A percentile compares a stretch with the other conserved stretches of the same genome.
Conservation (phyloP, 1,284 basidiomycete species). For the Stygiomarasmius scandens region DNA sequence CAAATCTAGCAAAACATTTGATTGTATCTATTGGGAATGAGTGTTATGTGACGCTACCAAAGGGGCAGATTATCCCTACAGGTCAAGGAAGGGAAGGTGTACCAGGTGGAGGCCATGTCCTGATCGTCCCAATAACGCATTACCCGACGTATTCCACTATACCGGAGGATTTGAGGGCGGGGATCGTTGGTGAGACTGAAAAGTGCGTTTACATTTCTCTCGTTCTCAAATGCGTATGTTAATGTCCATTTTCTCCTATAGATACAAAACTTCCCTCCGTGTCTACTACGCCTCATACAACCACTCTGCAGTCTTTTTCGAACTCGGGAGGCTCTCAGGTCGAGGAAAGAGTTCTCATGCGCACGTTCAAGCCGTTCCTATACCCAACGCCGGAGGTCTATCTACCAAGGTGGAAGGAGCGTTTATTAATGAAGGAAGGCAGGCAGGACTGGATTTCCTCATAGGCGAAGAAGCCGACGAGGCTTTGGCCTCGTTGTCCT, state of each 20-base stretch:
- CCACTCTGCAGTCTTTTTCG: conserved; percentile 77
- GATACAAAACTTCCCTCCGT: conserved; percentile 79
- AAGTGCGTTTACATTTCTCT: conserved; percentile 40
- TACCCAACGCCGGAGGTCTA: conserved; percentile 61
- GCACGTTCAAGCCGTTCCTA: conserved; percentile 85
- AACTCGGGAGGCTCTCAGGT: conserved; percentile 81
- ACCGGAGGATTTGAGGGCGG: conserved; percentile 72
- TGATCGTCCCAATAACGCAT: conserved; percentile 83
- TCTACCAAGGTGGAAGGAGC: conserved; percentile 62
- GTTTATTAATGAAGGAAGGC: conserved; percentile 70
- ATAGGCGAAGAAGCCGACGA: conserved; percentile 56
- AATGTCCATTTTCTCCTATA: conserved; percentile 27
- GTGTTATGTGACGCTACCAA: conserved; percentile 91
- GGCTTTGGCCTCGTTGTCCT: conserved; percentile 57
- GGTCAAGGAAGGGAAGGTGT: conserved; percentile 50
- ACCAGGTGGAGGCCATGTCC: conserved; percentile 91
- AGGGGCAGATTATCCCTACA: conserved; percentile 89
- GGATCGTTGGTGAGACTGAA: conserved; percentile 82
- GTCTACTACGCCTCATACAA: conserved; percentile 73
- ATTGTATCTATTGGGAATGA: conserved; percentile 92
- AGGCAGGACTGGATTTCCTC: conserved; percentile 68
- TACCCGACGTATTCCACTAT: conserved; percentile 68
- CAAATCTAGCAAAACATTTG: conserved; percentile 88
- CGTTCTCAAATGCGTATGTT: background rate
- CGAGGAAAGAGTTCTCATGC: conserved; percentile 94